A percentile compares a stretch with the other conserved stretches of the same genome.
These are phyloP conservation scores for Phytophthora sp. DNA, from an alignment of 352 stramenopile genomes.

Conservation along the genomic window DNA sequence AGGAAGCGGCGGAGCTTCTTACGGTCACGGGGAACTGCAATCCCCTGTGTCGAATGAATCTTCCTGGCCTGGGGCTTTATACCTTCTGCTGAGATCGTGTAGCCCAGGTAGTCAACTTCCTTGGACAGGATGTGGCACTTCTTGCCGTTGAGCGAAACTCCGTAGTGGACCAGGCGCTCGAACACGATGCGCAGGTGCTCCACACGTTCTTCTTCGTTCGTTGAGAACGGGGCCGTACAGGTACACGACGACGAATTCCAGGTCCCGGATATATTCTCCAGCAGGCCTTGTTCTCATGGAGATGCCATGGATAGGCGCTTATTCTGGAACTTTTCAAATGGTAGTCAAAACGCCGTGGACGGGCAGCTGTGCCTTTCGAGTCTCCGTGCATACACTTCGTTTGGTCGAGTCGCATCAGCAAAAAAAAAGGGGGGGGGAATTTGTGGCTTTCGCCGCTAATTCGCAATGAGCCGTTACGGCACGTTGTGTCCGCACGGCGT, in stretches of 20 bases:
- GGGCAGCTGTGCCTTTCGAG: neutral
- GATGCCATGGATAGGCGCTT: neutral
- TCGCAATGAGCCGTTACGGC: too few relatives aligned
- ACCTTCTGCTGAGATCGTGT: neutral
- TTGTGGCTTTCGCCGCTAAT: too few relatives aligned
- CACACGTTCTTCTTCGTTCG: neutral
- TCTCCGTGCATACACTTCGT: neutral
- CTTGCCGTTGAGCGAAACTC: neutral
- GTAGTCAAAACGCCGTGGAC: neutral
- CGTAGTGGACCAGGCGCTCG: neutral
- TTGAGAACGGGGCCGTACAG: neutral
- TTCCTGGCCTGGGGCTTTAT: neutral
- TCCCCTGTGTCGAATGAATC: neutral
- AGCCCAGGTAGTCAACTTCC: neutral
- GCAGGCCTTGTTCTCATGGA: neutral
- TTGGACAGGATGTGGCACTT: neutral
- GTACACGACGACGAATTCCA: neutral
- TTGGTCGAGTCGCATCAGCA: neutral
- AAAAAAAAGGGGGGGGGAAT: too few relatives aligned
- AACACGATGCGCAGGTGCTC: neutral
- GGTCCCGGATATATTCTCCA: neutral
- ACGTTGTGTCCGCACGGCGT: too few relatives aligned
- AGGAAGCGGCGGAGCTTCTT: neutral
- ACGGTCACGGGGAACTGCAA: neutral
- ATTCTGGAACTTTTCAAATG: neutral